Evolutionary conservation across 495 filamentous ascomycete genomes (phyloP), one percentile per base, ranked within the genome.

Genomic region (Darksidea phi): DNA sequence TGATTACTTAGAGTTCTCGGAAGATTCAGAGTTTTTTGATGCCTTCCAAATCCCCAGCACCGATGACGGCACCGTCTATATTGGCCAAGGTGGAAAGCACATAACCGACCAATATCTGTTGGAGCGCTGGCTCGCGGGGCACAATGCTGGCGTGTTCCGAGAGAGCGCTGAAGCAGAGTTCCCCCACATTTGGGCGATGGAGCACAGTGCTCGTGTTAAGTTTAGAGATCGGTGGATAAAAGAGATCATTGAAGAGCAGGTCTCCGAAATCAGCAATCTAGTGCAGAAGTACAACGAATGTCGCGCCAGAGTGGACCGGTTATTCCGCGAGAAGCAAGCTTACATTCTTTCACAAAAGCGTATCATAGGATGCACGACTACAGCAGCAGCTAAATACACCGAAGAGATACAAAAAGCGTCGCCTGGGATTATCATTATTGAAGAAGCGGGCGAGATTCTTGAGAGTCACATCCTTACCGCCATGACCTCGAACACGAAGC

Each of bases 391-490:
- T 2, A 89, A 80, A 68, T 80, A 86, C 59, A 63, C 73, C 2
- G 63, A 77, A 7, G 75, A 81, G 28, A 70, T 93, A 7, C 75
- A 76, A 43, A 71, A 71, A 4, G 79, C 80, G 4, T 55, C 53
- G 0, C 82, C 83, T 0, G 80, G 81, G 17, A 74, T 87, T 6
- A 66, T 89, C 23, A 65, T 93, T 0, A 80, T 90, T 0, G 89
- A 94, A 68, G 89, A 94, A 65, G 88, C 88, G 2, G 88, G 89
- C 6, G 89, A 94, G 64, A 88, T 91, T 23, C 71, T 91, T 1
- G 89, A 94, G 66, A 80, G 77, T 21, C 85, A 92, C 65, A 76
- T 91, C 36, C 69, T 92, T 0, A 85, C 87, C 0, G 82, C 87
- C 0, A 65, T 94, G 24, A 70, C 74, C 0, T 71, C 81, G 0